Conservation (phyloP, 2,329 filamentous ascomycete genomes). For the Talaromyces sp. region DNA sequence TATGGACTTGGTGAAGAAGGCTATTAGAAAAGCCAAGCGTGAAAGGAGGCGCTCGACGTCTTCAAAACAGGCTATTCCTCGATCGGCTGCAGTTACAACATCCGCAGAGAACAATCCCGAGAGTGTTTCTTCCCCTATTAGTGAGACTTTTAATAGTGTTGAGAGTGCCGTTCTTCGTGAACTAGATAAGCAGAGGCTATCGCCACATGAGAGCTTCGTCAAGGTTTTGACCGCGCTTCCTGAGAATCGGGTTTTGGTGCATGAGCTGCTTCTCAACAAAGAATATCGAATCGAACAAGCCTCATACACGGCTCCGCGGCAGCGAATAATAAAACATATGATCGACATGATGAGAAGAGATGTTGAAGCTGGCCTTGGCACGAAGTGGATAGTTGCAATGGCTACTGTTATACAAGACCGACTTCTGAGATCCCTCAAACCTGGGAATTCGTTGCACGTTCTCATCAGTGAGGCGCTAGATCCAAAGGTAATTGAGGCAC, state of each 20-base stretch:
- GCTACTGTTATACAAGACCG: conserved; percentile 62
- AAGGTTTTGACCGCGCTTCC: conserved; percentile 58
- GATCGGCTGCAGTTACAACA: conserved; percentile 43
- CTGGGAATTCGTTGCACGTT: conserved; percentile 58
- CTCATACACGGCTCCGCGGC: conserved; percentile 47
- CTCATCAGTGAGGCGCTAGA: conserved; percentile 60
- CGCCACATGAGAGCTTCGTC: conserved; percentile 39
- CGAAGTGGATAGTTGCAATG: conserved; percentile 61
- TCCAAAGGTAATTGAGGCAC: conserved; percentile 52
- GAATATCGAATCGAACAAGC: conserved; percentile 56
- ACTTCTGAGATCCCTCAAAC: conserved; percentile 54
- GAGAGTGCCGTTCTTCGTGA: conserved; percentile 30
- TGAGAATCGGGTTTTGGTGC: conserved; percentile 57
- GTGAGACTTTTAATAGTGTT: conserved; percentile 36
- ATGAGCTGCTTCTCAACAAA: conserved; percentile 61
- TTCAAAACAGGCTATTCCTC: conserved; percentile 54
- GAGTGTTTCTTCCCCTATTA: conserved; percentile 35
- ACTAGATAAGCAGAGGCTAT: conserved; percentile 30
- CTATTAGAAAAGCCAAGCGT: conserved; percentile 56
- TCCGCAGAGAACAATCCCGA: conserved; percentile 31
- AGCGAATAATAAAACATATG: conserved; percentile 55
- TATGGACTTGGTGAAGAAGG: conserved; percentile 55
- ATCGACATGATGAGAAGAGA: conserved; percentile 56
- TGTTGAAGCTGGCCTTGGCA: conserved; percentile 52
- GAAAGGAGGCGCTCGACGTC: conserved; percentile 47